A percentile compares a stretch with the other conserved stretches of the same genome.
phyloP scores from a whole-genome alignment of 2,329 filamentous ascomycete species.

The Aspergillus sp. region DNA sequence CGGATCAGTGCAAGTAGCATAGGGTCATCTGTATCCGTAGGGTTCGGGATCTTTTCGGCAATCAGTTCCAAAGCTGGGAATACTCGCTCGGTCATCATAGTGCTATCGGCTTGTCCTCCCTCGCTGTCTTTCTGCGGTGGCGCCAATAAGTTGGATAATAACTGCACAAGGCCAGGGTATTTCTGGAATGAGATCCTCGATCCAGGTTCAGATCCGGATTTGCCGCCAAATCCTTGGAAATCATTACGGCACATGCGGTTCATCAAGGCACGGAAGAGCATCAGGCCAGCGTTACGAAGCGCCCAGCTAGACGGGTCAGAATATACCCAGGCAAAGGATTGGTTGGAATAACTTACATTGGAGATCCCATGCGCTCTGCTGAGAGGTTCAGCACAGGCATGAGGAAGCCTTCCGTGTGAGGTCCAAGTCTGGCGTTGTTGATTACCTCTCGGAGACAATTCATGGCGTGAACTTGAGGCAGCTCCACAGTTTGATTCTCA shows the following conservation, averaged over 20 bases:
- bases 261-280: conserved; percentile 83
- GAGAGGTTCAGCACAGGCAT: conserved; percentile 76
- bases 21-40: conserved; percentile 31
- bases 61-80: conserved; percentile 50
- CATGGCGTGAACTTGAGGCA: conserved; percentile 91
- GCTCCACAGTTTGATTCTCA: conserved; percentile 48
- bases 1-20: conserved; percentile 34
- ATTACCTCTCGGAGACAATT: conserved; percentile 94
- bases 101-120: conserved; percentile 25
- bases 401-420: conserved; percentile 71
- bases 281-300: conserved; percentile 87
- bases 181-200: conserved; percentile 41
- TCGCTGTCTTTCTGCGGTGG: conserved; percentile 20
- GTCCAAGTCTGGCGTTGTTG: conserved; percentile 74
- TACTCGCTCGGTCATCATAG: conserved; percentile 41
- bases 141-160: conserved; percentile 37
- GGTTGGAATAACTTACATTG: conserved; percentile 56
- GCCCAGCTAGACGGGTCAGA: conserved; percentile 65
- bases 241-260: conserved; percentile 56
- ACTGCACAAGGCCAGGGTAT: conserved; percentile 38
- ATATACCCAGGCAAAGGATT: not conserved
- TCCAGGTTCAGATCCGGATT: conserved; percentile 45
- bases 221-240: conserved; percentile 50
- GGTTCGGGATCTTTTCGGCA: conserved; percentile 41
- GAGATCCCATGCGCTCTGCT: conserved; percentile 72